Evolutionary conservation across 306 rosid species (phyloP).

Genomic region (Cucurbita ficifolia): DNA sequence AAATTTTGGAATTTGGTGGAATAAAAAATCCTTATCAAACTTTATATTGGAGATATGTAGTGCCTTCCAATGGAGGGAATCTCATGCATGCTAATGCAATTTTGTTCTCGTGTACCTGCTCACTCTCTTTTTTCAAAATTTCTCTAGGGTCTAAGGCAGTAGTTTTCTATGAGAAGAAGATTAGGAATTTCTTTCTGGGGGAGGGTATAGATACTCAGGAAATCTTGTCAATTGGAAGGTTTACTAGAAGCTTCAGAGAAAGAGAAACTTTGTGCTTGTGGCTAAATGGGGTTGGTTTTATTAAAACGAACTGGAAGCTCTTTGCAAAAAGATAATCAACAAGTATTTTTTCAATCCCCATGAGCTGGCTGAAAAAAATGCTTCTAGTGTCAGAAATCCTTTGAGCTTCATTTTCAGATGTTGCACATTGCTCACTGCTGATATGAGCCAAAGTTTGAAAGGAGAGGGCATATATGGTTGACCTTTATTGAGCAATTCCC

Average conservation of each 20-base stretch:
- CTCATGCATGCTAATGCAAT: neutral
- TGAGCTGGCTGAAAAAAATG: neutral
- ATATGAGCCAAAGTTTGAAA: neutral
- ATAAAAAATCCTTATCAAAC: neutral
- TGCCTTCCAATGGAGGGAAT: neutral
- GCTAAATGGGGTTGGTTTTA: neutral
- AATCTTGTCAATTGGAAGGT: neutral
- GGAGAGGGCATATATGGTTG: neutral
- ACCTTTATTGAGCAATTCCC: neutral
- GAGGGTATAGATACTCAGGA: neutral
- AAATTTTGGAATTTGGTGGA: neutral
- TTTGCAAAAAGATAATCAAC: neutral
- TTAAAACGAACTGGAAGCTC: neutral
- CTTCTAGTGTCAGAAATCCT: neutral
- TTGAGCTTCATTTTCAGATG: neutral
- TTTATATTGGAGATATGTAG: neutral
- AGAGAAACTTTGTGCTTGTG: neutral
- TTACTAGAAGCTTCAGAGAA: neutral
- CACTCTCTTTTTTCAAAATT: neutral
- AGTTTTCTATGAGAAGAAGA: neutral
- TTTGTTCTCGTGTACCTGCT: neutral
- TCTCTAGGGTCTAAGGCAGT: neutral
- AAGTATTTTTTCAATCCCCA: neutral
- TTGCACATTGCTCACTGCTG: neutral
- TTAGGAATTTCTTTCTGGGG: neutral